Evolutionary conservation across 2,329 filamentous ascomycete genomes (phyloP), one percentile per base, ranked within the genome.

Genomic region (Neoascochyta sp.): DNA sequence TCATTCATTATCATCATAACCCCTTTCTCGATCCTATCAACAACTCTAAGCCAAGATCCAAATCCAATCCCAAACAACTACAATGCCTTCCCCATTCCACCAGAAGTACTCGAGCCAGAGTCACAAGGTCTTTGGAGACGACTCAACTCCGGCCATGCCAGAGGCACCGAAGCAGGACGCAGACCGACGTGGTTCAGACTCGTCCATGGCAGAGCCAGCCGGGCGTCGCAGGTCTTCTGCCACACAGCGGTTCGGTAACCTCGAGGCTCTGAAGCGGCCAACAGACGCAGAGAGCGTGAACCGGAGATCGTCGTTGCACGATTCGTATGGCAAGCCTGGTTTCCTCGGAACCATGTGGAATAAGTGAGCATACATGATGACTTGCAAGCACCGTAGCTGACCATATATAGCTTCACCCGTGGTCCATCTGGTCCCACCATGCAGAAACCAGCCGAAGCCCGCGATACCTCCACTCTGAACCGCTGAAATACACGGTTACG

Each of bases 31-130:
- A 21, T 7, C 27, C 27, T n/a, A 9, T 16, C 23, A 8, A 31
- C 17, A 20, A 10, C 10, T 24, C 12, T 16, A 10, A 12, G 9
- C 27, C 22, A 32, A 15, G 11, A 23, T n/a, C n/a, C n/a, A n/a
- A n/a, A 10, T 9, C 9, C 15, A 7, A 8, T 12, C 9, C 9
- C 14, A 4, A 7, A 5, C n/a, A 9, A 9, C 22, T 27, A 46
- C 13, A 15, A 63, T 63, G 60, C 56, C 60, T 40, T 61, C 56
- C 24, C 57, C 59, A 39, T 56, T 63, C 35, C 56, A 62, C 27
- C 59, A 63, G 31, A 63, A 63, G 29, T 62, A 62, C 37, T 54
- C 57, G 16, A 47, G 48, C 10, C 59, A 63, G 26, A 56, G 29
- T 22, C 52, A 62, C 41, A 60, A 50, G 29, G 14, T 51, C 12